Percentiles rank a stretch among this genome's conserved stretches.
These are phyloP conservation scores for Leccinum solheimii DNA, from an alignment of 1,284 basidiomycete genomes.

Conservation along the genomic window DNA sequence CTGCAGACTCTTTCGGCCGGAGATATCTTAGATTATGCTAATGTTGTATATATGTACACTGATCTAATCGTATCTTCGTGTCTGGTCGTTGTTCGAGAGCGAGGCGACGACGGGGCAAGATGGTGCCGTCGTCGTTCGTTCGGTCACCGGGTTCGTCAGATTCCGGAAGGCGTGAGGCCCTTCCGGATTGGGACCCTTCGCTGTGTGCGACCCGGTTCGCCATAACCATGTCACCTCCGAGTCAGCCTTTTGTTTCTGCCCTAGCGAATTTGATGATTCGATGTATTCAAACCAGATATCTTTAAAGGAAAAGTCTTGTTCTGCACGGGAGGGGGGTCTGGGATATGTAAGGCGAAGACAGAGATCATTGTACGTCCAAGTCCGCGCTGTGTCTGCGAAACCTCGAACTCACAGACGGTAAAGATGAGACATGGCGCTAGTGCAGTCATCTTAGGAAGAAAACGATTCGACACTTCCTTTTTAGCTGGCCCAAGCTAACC, in stretches of 20 bases:
- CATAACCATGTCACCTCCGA: conserved; percentile 16
- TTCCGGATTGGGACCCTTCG: too few relatives aligned
- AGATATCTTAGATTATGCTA: conserved; percentile 29
- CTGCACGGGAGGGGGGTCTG: conserved; percentile 88
- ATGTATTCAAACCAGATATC: conserved; percentile 75
- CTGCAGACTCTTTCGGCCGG: conserved; percentile 6
- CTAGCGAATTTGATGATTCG: conserved; percentile 47
- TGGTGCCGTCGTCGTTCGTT: too few relatives aligned
- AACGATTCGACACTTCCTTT: conserved; percentile 53
- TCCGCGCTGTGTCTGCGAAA: not conserved
- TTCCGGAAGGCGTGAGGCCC: too few relatives aligned
- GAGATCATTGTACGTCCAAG: conserved; percentile 63
- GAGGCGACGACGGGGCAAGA: not conserved
- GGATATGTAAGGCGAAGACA: conserved; percentile 91
- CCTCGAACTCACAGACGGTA: not conserved
- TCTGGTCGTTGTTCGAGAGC: not conserved
- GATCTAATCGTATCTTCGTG: conserved; percentile 17
- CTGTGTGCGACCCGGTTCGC: not conserved
- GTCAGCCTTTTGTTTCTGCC: conserved; percentile 37
- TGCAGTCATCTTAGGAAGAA: conserved; percentile 83
- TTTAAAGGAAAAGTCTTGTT: conserved; percentile 95
- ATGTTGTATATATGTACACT: conserved; percentile 20
- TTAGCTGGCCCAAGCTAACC: not conserved
- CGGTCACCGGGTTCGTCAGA: too few relatives aligned
- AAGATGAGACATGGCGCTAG: conserved; percentile 86